Base-by-base conservation (phyloP, 495 filamentous ascomycete genomes). In the Xylaria palmicola region DNA sequence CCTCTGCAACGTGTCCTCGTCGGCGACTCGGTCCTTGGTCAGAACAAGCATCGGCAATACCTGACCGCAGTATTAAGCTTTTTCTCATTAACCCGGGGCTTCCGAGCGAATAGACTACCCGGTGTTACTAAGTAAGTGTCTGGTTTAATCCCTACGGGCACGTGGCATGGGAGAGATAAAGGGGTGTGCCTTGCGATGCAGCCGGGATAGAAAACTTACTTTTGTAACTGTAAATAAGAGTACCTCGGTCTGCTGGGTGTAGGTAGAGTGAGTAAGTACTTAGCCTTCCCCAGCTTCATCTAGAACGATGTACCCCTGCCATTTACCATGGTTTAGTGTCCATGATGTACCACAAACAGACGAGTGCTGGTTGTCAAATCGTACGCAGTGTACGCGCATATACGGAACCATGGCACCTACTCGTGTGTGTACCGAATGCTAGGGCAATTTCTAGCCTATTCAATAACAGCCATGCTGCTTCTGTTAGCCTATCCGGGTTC, bases 141-240 rank as follows among this genome's bases (percentile, higher is more conserved):
- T 5, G 13, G 17, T 19, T 13, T 24, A 34, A 57, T 47, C 56
- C 45, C 17, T 59, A 59, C 56, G 12, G 50, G 45, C 56, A 59
- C 56, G 45, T 59, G 56, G 56, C 36, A 49, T 17, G 13, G 32
- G 12, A 27, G 2, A 24, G 24, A 56, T 34, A 54, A 27, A 48
- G 44, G 22, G 8, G 13, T 34, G 34, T 58, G 34, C 17, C 43
- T 27, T 20, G 29, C 40, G 9, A 32, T 2, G 1, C 4, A 45
- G 4, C 15, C 26, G 8, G 37, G 37, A 26, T 26, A 54, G 22
- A 30, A 24, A 51, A 32, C 12, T 27, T 24, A 29, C 24, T 48
- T 9, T 47, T n/a, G n/a, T n/a, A n/a, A n/a, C n/a, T n/a, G n/a
- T n/a, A n/a, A n/a, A n/a, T n/a, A n/a, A n/a, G n/a, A n/a, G n/a